These are phyloP conservation scores for Leccinum variicolor DNA, from an alignment of 768 basidiomycete species.

Conservation along the genomic window DNA sequence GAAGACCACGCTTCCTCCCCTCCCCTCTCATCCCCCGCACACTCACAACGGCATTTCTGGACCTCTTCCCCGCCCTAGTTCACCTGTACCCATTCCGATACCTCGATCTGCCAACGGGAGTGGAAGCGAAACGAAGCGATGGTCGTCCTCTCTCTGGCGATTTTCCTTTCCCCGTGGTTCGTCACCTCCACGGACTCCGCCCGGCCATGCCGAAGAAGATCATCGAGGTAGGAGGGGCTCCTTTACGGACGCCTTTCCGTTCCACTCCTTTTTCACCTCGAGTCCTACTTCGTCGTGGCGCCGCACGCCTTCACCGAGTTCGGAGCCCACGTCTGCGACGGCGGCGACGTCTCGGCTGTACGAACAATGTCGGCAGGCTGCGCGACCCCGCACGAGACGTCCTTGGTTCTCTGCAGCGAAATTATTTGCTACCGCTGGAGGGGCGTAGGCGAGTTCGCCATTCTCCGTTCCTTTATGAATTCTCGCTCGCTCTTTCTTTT, in stretches of 20 bases:
- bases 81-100: slow-evolving; percentile 29
- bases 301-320: slow-evolving; percentile 38
- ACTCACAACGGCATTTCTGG: slow-evolving; percentile 7
- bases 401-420: slow-evolving; percentile 56
- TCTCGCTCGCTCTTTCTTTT: background rate
- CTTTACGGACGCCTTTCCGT: slow-evolving; percentile 45
- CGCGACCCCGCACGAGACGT: slow-evolving; percentile 40
- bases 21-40: slow-evolving; percentile 12
- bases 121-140: slow-evolving; percentile 32
- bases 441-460: slow-evolving; percentile 23
- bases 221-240: slow-evolving; percentile 29
- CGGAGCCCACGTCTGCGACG: slow-evolving; percentile 26
- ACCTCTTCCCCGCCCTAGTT: slow-evolving; percentile 22
- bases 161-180: slow-evolving; percentile 34
- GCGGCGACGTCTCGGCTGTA: slow-evolving; percentile 25
- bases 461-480: slow-evolving; percentile 6
- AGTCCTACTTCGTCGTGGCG: slow-evolving; percentile 33
- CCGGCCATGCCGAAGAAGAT: slow-evolving; percentile 20
- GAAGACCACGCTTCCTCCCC: slow-evolving; percentile 12
- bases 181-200: slow-evolving; percentile 26
- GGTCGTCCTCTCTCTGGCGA: slow-evolving; percentile 34
- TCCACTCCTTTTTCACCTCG: slow-evolving; percentile 34
- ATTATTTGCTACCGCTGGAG: slow-evolving; percentile 44
- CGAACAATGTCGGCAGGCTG: slow-evolving; percentile 32
- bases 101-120: slow-evolving; percentile 29